Evolutionary conservation across 495 filamentous ascomycete species (phyloP).

Genomic region (Hypoxylon rickii): DNA sequence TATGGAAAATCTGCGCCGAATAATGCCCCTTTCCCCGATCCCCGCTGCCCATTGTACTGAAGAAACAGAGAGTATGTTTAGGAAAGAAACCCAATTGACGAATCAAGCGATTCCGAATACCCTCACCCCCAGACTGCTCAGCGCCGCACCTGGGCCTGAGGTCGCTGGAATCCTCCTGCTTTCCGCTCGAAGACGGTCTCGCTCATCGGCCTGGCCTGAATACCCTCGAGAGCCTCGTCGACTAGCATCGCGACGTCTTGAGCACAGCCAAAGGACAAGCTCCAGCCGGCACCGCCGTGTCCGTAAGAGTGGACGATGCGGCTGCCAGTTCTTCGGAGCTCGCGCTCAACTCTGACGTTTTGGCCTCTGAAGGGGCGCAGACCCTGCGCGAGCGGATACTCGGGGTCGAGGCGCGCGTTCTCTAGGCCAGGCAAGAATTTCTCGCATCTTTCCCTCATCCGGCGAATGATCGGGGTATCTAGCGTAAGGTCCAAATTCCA

Average conservation of each 20-base stretch:
- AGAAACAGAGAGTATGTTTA: neutral
- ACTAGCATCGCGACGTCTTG: constrained; percentile 44
- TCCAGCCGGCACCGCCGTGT: constrained; percentile 55
- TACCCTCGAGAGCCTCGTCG: constrained; percentile 39
- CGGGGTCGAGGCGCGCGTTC: constrained; percentile 48
- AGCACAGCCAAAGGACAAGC: constrained; percentile 51
- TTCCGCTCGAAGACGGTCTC: constrained; percentile 23
- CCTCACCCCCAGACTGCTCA: neutral
- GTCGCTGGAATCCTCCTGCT: constrained; percentile 27
- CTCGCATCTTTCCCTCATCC: constrained; percentile 53
- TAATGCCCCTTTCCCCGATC: constrained; percentile 3
- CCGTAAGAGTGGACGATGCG: constrained; percentile 56
- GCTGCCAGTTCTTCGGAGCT: constrained; percentile 40
- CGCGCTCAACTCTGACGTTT: constrained; percentile 53
- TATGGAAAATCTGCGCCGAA: constrained; percentile 12
- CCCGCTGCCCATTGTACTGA: neutral
- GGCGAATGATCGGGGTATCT: constrained; percentile 45
- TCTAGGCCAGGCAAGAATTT: constrained; percentile 49
- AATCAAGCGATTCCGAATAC: neutral
- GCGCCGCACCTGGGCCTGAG: constrained; percentile 3
- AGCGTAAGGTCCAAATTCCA: constrained; percentile 49
- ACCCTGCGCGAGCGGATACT: constrained; percentile 53
- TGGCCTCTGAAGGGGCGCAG: constrained; percentile 46
- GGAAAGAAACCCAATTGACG: neutral
- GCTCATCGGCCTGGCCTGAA: constrained; percentile 38